Conservation (phyloP, 1,284 basidiomycete genomes). For the Sporisorium graminicola region DNA sequence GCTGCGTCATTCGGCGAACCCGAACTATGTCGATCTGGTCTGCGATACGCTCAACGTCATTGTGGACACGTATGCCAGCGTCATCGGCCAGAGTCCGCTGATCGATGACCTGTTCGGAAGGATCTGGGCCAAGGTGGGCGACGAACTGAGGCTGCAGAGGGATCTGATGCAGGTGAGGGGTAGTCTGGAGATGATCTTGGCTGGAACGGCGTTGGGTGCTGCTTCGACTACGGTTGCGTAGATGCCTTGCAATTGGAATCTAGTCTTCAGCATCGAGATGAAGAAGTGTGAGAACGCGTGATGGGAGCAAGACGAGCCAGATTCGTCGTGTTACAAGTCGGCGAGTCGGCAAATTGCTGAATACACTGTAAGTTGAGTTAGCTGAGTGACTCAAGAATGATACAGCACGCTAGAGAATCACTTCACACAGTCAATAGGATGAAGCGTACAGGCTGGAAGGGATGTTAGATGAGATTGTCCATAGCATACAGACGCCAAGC, state of each 20-base stretch:
- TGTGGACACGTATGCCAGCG: slow-evolving; percentile 90
- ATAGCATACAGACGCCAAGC: slow-evolving; percentile 7
- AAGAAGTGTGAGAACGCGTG: background rate
- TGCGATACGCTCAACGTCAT: slow-evolving; percentile 85
- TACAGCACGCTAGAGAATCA: no score
- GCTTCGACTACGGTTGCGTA: slow-evolving; percentile 11
- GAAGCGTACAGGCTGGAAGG: background rate
- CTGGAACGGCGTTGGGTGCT: slow-evolving; percentile 55
- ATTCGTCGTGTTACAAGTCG: background rate
- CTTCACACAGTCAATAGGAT: background rate
- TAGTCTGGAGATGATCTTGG: slow-evolving; percentile 90
- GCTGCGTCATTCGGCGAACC: slow-evolving; percentile 86
- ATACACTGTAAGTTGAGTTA: no score
- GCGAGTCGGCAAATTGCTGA: no score
- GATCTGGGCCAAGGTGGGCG: slow-evolving; percentile 83
- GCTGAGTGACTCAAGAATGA: no score
- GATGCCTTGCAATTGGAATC: background rate
- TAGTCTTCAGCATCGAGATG: background rate
- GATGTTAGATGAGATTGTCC: slow-evolving; percentile 18
- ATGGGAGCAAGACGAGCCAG: background rate
- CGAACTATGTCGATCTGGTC: slow-evolving; percentile 88
- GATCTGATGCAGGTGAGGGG: slow-evolving; percentile 87
- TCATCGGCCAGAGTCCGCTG: slow-evolving; percentile 91
- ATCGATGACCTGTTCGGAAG: slow-evolving; percentile 87
- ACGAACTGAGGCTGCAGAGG: slow-evolving; percentile 90